Conservation (phyloP, 2,329 filamentous ascomycete genomes). For the Fusarium foetens region DNA sequence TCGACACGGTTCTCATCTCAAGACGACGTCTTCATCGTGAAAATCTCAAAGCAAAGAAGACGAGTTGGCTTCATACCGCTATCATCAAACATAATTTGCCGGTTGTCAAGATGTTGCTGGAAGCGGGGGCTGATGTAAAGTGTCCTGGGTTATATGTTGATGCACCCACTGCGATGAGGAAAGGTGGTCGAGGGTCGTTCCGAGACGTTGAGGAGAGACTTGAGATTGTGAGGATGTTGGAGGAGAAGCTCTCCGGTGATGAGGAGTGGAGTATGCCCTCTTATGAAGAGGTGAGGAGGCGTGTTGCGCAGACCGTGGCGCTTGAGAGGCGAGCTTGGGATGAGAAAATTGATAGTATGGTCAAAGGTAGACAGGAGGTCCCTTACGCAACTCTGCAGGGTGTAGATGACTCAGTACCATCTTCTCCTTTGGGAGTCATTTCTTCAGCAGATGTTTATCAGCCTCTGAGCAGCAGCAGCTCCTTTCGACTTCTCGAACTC, state of each 20-base stretch:
- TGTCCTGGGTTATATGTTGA: background rate
- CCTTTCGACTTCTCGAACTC: slow-evolving; percentile 10
- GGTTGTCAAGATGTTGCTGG: background rate
- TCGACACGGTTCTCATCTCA: background rate
- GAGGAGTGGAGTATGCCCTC: background rate
- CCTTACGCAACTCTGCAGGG: accelerated
- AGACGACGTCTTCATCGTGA: accelerated
- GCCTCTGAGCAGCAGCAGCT: background rate
- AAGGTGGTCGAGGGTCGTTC: accelerated
- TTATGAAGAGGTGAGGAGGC: background rate
- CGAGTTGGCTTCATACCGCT: slow-evolving; percentile 13
- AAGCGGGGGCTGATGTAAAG: background rate
- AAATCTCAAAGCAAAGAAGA: background rate
- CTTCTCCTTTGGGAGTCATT: accelerated
- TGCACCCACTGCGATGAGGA: background rate
- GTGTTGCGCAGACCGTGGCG: accelerated
- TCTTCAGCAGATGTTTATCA: background rate
- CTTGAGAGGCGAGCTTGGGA: background rate
- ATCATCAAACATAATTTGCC: background rate
- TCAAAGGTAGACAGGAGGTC: background rate
- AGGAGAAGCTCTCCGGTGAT: background rate
- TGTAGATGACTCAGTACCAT: accelerated
- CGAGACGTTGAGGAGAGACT: background rate
- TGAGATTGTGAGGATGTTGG: background rate
- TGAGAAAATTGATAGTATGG: background rate